Evolutionary conservation across 1,139 yeast genomes (phyloP).

Genomic region (Diutina mesorugosa): DNA sequence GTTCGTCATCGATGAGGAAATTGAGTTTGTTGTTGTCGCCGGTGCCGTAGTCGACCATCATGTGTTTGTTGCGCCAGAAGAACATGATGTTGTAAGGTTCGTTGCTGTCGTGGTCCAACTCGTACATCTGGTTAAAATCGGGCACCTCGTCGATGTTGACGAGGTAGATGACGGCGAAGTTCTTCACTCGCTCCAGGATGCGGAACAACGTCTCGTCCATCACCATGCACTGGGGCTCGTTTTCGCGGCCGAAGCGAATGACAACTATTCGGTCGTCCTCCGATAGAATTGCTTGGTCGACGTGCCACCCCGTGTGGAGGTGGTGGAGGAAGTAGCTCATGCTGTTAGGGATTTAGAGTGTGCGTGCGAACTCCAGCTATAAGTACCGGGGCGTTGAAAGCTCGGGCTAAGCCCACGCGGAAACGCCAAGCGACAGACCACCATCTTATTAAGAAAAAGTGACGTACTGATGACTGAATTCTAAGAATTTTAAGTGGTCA

Average conservation of each 20-base stretch:
- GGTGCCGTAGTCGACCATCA: constrained; percentile 98
- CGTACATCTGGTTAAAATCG: constrained; percentile 89
- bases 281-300: constrained; percentile 80
- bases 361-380: not conserved
- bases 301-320: constrained; percentile 84
- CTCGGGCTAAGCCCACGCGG: too few species aligned
- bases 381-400: not conserved
- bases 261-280: constrained; percentile 86
- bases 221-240: constrained; percentile 68
- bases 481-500: too few species aligned
- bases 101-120: constrained; percentile 35
- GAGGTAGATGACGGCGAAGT: constrained; percentile 78
- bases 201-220: constrained; percentile 81
- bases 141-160: constrained; percentile 86
- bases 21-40: constrained; percentile 93
- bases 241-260: constrained; percentile 75
- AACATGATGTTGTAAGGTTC: constrained; percentile 92
- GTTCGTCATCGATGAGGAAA: constrained; percentile 64
- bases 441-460: too few species aligned
- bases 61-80: constrained; percentile 85
- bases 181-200: constrained; percentile 72
- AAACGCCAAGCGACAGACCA: too few species aligned
- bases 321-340: constrained; percentile 53
- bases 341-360: not conserved
- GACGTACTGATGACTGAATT: too few species aligned